Evolutionary conservation across 805 yeast genomes (phyloP).

Genomic region (Cyberlindnera bimundalis): DNA sequence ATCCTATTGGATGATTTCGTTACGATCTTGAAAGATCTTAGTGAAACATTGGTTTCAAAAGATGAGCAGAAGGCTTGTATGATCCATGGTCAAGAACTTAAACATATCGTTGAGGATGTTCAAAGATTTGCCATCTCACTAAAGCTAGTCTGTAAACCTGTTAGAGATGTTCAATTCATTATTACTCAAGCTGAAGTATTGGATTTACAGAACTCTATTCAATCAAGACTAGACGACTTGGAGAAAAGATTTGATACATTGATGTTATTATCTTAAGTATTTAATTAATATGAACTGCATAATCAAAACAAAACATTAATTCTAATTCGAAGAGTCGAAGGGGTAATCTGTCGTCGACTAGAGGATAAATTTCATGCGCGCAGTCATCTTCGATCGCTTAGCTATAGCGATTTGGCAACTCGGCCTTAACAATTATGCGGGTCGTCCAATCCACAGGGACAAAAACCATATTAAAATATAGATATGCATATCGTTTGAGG

Average conservation of each 20-base stretch:
- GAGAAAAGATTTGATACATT: slow-evolving; percentile 10
- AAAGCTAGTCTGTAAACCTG: slow-evolving; percentile 5
- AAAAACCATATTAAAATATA: no score
- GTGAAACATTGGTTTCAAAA: slow-evolving; percentile 2
- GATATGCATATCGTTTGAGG: no score
- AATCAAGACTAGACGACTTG: slow-evolving; percentile 7
- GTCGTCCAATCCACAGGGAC: no score
- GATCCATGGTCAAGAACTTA: slow-evolving; percentile 7
- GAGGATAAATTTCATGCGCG: no score
- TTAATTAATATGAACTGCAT: no score
- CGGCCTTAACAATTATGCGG: no score
- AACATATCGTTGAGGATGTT: slow-evolving; percentile 6
- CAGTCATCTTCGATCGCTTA: no score
- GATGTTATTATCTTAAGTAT: slow-evolving; percentile 5
- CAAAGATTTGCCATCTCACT: slow-evolving; percentile 11
- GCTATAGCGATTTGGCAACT: no score
- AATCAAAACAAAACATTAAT: no score
- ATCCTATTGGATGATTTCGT: slow-evolving; percentile 19
- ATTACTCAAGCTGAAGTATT: not conserved
- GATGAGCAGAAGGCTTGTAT: slow-evolving; percentile 4
- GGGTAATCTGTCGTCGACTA: no score
- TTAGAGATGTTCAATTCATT: slow-evolving; percentile 1
- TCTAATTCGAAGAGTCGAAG: no score
- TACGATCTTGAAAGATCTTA: slow-evolving; percentile 14
- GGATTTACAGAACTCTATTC: not conserved